These are phyloP conservation scores for Magnolia officinalis DNA, from an alignment of 164 flowering plant genomes.

Conservation along the genomic window DNA sequence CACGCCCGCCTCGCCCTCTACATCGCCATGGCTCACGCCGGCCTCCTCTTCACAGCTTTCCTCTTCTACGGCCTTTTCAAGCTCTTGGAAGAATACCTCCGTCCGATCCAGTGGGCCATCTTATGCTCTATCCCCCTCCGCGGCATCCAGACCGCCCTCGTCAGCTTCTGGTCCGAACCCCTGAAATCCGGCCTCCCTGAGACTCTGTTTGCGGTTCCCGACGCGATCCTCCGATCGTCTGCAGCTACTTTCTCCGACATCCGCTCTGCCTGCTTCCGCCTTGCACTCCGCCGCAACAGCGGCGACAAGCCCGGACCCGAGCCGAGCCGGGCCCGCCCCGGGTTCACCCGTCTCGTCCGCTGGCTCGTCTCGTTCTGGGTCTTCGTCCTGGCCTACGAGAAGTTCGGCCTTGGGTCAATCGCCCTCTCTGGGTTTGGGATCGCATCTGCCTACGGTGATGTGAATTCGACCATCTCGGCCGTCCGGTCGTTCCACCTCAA, in stretches of 20 bases:
- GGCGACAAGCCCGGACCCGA: slow-evolving; percentile 4
- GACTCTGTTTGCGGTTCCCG: slow-evolving; percentile 77
- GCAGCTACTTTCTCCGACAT: slow-evolving; percentile 61
- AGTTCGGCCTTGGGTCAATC: slow-evolving; percentile 52
- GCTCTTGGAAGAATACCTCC: slow-evolving; percentile 63
- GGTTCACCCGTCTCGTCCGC: slow-evolving; percentile 58
- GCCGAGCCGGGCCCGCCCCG: slow-evolving; percentile 28
- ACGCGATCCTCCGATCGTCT: slow-evolving; percentile 57
- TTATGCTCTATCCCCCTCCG: slow-evolving; percentile 87
- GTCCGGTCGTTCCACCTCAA: slow-evolving; percentile 54
- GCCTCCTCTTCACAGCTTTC: slow-evolving; percentile 58
- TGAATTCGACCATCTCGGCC: slow-evolving; percentile 58
- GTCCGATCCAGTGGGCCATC: slow-evolving; percentile 91
- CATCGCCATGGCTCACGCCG: slow-evolving; percentile 98
- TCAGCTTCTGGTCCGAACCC: slow-evolving; percentile 81
- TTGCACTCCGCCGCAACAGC: slow-evolving; percentile 33
- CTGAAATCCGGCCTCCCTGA: slow-evolving; percentile 73
- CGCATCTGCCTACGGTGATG: slow-evolving; percentile 36
- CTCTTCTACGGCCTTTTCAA: slow-evolving; percentile 54
- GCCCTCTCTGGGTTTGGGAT: slow-evolving; percentile 56
- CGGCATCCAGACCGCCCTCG: slow-evolving; percentile 75
- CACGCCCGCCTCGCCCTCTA: slow-evolving; percentile 82
- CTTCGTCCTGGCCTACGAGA: slow-evolving; percentile 66
- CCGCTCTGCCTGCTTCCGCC: slow-evolving; percentile 28
- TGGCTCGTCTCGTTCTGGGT: slow-evolving; percentile 80